Evolutionary conservation across 2,329 filamentous ascomycete species (phyloP).

Genomic region (Endothia cerciana): DNA sequence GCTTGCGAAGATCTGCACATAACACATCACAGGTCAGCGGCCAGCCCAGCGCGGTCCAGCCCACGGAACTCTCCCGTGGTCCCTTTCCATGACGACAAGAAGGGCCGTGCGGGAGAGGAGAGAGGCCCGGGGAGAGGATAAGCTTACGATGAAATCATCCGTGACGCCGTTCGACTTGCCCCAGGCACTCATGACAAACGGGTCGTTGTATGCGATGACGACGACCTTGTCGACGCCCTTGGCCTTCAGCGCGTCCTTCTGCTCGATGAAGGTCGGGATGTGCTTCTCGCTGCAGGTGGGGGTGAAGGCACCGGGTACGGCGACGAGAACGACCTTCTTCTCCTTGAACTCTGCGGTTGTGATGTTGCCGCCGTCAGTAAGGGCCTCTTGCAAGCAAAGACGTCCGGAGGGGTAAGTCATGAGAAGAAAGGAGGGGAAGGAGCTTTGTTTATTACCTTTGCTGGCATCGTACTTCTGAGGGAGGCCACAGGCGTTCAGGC

Average conservation of each 20-base stretch:
- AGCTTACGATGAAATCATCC: slow-evolving; percentile 64
- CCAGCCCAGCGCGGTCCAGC: slow-evolving; percentile 3
- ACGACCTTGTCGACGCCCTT: slow-evolving; percentile 85
- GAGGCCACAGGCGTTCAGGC: slow-evolving; percentile 76
- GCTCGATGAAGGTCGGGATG: slow-evolving; percentile 78
- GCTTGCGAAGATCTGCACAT: slow-evolving; percentile 69
- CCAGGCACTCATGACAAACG: slow-evolving; percentile 87
- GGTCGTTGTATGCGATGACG: slow-evolving; percentile 83
- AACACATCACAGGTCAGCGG: slow-evolving; percentile 15
- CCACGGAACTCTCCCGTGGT: background rate
- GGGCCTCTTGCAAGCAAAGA: background rate
- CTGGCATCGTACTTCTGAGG: slow-evolving; percentile 79
- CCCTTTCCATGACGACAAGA: background rate
- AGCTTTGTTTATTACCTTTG: slow-evolving; percentile 59
- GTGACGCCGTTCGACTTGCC: slow-evolving; percentile 83
- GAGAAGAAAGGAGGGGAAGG: background rate
- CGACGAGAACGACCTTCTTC: slow-evolving; percentile 61
- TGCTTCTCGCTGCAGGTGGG: slow-evolving; percentile 83
- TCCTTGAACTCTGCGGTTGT: slow-evolving; percentile 53
- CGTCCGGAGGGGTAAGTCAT: background rate
- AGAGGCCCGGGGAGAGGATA: background rate
- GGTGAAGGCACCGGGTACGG: slow-evolving; percentile 76
- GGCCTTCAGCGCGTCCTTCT: slow-evolving; percentile 69
- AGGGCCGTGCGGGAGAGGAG: background rate
- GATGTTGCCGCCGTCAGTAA: slow-evolving; percentile 11